These are phyloP conservation scores for Leishmania braziliensis DNA, from an alignment of 208 protist species.

Conservation along the genomic window DNA sequence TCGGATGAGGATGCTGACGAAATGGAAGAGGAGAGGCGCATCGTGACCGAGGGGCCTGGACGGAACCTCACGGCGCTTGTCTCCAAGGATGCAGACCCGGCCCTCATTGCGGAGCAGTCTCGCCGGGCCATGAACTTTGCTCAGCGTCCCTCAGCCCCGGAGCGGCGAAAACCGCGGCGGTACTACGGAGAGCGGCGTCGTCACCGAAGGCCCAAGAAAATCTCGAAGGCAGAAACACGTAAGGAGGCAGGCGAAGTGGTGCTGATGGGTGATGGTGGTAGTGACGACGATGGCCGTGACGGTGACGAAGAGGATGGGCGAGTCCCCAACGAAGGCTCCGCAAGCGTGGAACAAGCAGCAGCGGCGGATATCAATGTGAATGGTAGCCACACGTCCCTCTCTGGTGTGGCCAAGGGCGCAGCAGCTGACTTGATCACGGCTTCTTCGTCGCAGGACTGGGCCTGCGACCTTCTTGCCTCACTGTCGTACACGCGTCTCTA, in stretches of 20 bases:
- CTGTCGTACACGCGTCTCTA: slow-evolving; percentile 28
- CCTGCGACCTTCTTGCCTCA: slow-evolving; percentile 16
- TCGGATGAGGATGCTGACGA: slow-evolving; percentile 33
- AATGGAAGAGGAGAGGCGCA: neutral
- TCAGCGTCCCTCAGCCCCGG: slow-evolving; percentile 16
- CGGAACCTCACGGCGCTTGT: slow-evolving; percentile 12
- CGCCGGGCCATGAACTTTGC: slow-evolving; percentile 34
- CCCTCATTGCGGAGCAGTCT: slow-evolving; percentile 26
- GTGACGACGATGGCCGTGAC: neutral
- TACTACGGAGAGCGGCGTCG: slow-evolving; percentile 41
- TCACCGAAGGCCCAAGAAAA: slow-evolving; percentile 13
- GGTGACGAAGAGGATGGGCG: neutral
- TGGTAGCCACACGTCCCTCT: too few species aligned
- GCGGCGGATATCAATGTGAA: neutral
- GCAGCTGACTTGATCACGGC: neutral
- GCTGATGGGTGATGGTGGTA: neutral
- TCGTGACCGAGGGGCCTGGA: neutral
- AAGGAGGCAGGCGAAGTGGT: neutral
- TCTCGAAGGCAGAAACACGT: neutral
- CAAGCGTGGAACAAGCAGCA: neutral
- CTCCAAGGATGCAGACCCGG: slow-evolving; percentile 30
- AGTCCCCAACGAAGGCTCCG: neutral
- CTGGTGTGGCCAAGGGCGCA: too few species aligned
- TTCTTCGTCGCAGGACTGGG: slow-evolving; percentile 11
- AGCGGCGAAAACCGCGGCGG: slow-evolving; percentile 11